Conservation (phyloP, 2,329 filamentous ascomycete genomes). For the Diaporthe australafricana region DNA sequence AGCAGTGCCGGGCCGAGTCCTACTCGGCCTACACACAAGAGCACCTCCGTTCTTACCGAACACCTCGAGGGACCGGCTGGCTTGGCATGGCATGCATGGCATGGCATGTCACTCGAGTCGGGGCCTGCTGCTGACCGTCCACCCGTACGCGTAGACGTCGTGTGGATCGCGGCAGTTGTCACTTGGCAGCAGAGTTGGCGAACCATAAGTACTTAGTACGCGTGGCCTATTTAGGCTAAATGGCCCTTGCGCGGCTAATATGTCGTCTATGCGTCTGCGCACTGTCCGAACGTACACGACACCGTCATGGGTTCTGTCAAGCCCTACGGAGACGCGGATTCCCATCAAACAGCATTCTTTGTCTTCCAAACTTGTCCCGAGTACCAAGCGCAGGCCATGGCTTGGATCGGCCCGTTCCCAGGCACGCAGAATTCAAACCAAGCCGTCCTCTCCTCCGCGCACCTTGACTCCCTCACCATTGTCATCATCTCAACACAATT, state of each 20-base stretch:
- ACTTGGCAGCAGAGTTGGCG: not conserved
- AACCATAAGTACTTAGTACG: not conserved
- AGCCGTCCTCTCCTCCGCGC: no score
- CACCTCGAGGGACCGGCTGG: not conserved
- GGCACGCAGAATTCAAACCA: no score
- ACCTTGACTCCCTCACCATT: no score
- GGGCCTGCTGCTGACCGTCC: not conserved
- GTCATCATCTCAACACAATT: no score
- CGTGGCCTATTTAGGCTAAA: slow-evolving; percentile 15
- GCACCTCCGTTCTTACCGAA: not conserved
- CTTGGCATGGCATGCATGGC: not conserved
- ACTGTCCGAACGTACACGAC: not conserved
- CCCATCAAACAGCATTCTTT: not conserved
- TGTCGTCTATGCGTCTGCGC: not conserved
- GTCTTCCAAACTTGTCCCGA: no score
- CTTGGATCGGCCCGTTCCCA: not conserved
- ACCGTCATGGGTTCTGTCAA: not conserved
- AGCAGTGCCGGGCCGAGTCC: not conserved
- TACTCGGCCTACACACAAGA: not conserved
- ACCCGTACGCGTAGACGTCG: not conserved
- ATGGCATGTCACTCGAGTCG: not conserved
- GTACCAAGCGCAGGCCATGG: not conserved
- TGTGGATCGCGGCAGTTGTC: not conserved
- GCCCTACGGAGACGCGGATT: no score
- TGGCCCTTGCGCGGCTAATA: not conserved